These are phyloP conservation scores for Stromatinia cepivora DNA, from an alignment of 2,329 filamentous ascomycete genomes.

Conservation along the genomic window DNA sequence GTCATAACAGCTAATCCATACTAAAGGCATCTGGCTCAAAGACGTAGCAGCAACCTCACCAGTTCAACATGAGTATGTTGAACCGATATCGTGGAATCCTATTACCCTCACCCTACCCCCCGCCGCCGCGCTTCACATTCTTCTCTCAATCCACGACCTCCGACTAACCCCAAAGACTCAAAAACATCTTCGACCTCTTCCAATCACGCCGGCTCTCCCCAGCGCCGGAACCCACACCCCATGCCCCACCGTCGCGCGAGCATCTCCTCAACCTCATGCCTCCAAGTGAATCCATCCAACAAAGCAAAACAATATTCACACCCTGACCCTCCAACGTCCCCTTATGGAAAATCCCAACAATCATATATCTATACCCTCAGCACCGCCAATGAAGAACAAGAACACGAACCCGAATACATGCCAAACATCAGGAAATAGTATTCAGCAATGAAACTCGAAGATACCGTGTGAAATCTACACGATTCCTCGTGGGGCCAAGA, in stretches of 20 bases:
- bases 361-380: not conserved
- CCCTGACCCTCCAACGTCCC: not conserved
- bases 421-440: not conserved
- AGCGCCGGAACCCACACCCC: not conserved
- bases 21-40: not conserved
- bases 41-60: not conserved
- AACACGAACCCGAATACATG: no score
- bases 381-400: not conserved
- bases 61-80: not conserved
- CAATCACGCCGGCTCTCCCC: not conserved
- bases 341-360: not conserved
- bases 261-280: not conserved
- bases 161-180: not conserved
- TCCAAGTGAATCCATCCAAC: not conserved
- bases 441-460: not conserved
- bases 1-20: not conserved
- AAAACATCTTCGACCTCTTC: not conserved
- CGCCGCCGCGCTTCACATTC: not conserved
- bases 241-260: not conserved
- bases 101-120: not conserved
- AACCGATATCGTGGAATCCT: not conserved
- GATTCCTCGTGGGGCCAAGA: not conserved
- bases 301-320: not conserved
- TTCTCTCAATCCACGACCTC: not conserved
- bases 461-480: not conserved